Conservation (phyloP, 2,329 filamentous ascomycete genomes). For the Claviceps fusiformis region DNA sequence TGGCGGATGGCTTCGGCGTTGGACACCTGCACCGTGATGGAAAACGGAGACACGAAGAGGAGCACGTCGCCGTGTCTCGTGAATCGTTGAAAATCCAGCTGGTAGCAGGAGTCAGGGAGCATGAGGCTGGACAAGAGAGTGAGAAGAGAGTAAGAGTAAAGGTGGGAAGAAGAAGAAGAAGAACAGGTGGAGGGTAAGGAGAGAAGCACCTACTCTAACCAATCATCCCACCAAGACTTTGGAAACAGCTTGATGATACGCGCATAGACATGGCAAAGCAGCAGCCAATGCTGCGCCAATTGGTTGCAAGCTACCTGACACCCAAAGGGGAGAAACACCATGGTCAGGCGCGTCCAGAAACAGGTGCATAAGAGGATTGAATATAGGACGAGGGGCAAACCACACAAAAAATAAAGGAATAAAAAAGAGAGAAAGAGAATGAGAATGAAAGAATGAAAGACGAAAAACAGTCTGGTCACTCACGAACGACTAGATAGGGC, state of each 20-base stretch:
- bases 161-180: neutral
- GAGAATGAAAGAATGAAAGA: neutral
- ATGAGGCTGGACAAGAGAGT: conserved; percentile 28
- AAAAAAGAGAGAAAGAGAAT: neutral
- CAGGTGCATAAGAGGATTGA: neutral
- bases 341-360: neutral
- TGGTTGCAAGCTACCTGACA: neutral
- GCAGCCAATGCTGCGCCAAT: conserved; percentile 5
- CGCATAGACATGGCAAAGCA: conserved; percentile 39
- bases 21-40: conserved; percentile 40
- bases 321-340: neutral
- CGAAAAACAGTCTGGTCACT: conserved; percentile 9
- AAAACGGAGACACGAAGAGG: conserved; percentile 45
- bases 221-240: conserved; percentile 37
- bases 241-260: conserved; percentile 43
- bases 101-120: conserved; percentile 46
- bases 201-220: conserved; percentile 37
- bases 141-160: neutral
- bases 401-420: too few relatives aligned
- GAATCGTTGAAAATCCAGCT: conserved; percentile 43
- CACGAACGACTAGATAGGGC: conserved; percentile 40
- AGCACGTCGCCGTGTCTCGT: conserved; percentile 48
- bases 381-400: too few relatives aligned
- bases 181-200: neutral
- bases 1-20: conserved; percentile 54